Evolutionary conservation across 495 filamentous ascomycete genomes (phyloP).

Genomic region (Penicillium argentinense): DNA sequence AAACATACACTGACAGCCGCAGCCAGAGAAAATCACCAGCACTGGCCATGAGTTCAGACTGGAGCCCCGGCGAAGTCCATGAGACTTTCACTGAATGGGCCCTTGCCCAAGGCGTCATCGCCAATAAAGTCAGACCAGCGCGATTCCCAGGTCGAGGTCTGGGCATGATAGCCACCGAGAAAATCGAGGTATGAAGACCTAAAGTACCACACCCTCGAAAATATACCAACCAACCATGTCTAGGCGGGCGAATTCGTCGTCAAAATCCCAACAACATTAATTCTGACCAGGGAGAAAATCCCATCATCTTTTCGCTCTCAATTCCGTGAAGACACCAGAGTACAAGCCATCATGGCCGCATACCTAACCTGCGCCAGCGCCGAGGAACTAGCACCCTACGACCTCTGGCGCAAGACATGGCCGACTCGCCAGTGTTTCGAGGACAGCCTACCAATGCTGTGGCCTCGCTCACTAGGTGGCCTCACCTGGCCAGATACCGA

Average conservation of each 20-base stretch:
- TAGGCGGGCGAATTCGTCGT: slow-evolving; percentile 22
- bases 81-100: slow-evolving; percentile 63
- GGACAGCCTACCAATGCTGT: slow-evolving; percentile 67
- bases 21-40: neutral
- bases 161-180: slow-evolving; percentile 67
- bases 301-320: too few relatives aligned
- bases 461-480: slow-evolving; percentile 45
- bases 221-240: neutral
- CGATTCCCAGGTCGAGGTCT: slow-evolving; percentile 67
- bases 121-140: slow-evolving; percentile 59
- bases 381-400: slow-evolving; percentile 33
- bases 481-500: slow-evolving; percentile 21
- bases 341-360: slow-evolving; percentile 71
- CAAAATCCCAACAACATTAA: slow-evolving; percentile 59
- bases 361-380: slow-evolving; percentile 55
- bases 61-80: slow-evolving; percentile 45
- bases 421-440: slow-evolving; percentile 60
- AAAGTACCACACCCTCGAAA: neutral
- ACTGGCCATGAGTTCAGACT: slow-evolving; percentile 31
- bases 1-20: neutral
- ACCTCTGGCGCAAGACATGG: slow-evolving; percentile 67
- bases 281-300: slow-evolving; percentile 62
- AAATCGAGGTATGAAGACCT: slow-evolving; percentile 54
- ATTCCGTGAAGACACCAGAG: slow-evolving; percentile 48
- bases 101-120: slow-evolving; percentile 52